phyloP scores from a whole-genome alignment of 2,329 filamentous ascomycete species.

The Hypoxylon sp. region DNA sequence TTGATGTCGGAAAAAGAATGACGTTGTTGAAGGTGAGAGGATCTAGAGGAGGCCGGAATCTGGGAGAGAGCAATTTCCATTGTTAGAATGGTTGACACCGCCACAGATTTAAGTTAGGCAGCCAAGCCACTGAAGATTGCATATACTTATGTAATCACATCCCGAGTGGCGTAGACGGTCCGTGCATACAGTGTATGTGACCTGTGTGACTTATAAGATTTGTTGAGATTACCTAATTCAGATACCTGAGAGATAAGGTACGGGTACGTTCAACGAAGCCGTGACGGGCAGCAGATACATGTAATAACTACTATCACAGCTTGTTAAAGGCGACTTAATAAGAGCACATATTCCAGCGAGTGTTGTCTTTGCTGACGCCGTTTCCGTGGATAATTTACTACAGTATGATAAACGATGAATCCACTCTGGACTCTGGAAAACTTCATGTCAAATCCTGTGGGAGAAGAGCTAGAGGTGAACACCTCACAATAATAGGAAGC shows the following conservation, averaged over 20 bases:
- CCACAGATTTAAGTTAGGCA: slow-evolving; percentile 20
- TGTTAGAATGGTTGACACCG: slow-evolving; percentile 34
- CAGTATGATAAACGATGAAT: slow-evolving; percentile 1
- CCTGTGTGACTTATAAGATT: too few relatives aligned
- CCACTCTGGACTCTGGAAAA: slow-evolving; percentile 5
- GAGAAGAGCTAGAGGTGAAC: background rate
- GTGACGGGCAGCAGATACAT: too few relatives aligned
- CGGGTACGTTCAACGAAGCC: too few relatives aligned
- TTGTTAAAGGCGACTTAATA: background rate
- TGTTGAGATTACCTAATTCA: too few relatives aligned
- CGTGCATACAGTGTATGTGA: background rate
- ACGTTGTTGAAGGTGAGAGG: slow-evolving; percentile 43
- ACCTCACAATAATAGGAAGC: slow-evolving; percentile 14
- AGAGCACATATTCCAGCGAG: too few relatives aligned
- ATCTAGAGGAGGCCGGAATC: slow-evolving; percentile 43
- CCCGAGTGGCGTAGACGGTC: background rate
- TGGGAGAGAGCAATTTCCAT: slow-evolving; percentile 37
- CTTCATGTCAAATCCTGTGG: background rate
- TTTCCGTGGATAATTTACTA: background rate
- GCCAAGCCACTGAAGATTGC: slow-evolving; percentile 26
- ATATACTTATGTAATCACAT: background rate
- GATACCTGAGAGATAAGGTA: too few relatives aligned
- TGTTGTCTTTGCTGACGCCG: background rate
- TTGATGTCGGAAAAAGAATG: slow-evolving; percentile 42
- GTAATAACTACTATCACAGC: background rate